Evolutionary conservation across 768 basidiomycete genomes (phyloP).

Genomic region (Lentinula sp.): DNA sequence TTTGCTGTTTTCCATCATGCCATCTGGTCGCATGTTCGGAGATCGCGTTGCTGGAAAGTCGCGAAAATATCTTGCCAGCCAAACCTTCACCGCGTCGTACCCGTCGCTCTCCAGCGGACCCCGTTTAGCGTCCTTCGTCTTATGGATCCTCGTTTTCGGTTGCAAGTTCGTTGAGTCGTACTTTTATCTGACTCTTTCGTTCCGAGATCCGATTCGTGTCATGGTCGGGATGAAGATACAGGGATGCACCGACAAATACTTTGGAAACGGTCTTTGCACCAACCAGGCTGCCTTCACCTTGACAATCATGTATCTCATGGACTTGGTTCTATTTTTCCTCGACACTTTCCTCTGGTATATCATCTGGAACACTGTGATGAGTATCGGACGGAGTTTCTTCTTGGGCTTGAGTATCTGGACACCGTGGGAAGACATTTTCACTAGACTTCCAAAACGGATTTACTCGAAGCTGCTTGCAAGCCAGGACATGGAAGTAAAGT

Average conservation of each 20-base stretch:
- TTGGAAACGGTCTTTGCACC: conserved; percentile 76
- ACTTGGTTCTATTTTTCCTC: conserved; percentile 93
- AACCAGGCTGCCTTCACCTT: conserved; percentile 95
- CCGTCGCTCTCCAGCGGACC: conserved; percentile 57
- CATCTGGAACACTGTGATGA: conserved; percentile 97
- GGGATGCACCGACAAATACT: conserved; percentile 81
- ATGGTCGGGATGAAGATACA: conserved; percentile 98
- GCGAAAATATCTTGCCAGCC: conserved; percentile 95
- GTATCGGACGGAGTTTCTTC: conserved; percentile 80
- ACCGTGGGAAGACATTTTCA: conserved; percentile 97
- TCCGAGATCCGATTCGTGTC: conserved; percentile 87
- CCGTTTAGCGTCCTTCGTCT: conserved; percentile 70
- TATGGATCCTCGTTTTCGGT: conserved; percentile 92
- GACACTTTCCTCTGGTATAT: conserved; percentile 99
- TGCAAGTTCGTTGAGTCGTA: conserved; percentile 98
- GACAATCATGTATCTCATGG: conserved; percentile 99
- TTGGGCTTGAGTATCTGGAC: conserved; percentile 98
- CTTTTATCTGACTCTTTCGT: conserved; percentile 95
- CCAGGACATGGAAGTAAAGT: conserved; percentile 94
- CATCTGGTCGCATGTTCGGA: conserved; percentile 97
- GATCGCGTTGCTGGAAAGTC: conserved; percentile 95
- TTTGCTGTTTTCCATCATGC: conserved; percentile 84
- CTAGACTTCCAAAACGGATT: conserved; percentile 91
- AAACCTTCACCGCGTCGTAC: conserved; percentile 97
- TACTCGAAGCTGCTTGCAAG: conserved; percentile 95